A percentile compares a stretch with the other conserved stretches of the same genome.
Evolutionary conservation across 2,329 filamentous ascomycete species (phyloP).

Genomic region (Delphinella strobiligena): DNA sequence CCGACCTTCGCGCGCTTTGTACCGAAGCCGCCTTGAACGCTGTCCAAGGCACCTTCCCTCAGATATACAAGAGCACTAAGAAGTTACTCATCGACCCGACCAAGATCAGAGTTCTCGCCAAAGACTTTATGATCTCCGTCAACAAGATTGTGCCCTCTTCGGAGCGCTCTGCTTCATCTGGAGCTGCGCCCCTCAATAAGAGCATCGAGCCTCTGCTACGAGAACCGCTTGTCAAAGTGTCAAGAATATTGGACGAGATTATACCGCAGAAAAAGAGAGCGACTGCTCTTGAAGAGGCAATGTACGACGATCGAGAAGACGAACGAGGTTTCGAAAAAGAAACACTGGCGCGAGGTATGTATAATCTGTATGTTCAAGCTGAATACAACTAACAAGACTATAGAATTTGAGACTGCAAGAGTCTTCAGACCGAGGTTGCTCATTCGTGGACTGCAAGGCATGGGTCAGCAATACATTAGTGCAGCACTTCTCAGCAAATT

Average conservation of each 20-base stretch:
- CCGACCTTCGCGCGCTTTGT: slow-evolving; percentile 83
- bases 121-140: slow-evolving; percentile 94
- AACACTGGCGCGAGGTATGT: slow-evolving; percentile 45
- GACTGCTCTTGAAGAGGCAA: slow-evolving; percentile 85
- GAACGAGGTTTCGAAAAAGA: slow-evolving; percentile 80
- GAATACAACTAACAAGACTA: not conserved
- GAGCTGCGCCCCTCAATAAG: slow-evolving; percentile 67
- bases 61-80: slow-evolving; percentile 84
- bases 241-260: slow-evolving; percentile 54
- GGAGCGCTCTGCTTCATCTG: slow-evolving; percentile 75
- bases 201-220: slow-evolving; percentile 71
- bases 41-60: slow-evolving; percentile 88
- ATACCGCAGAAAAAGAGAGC: slow-evolving; percentile 76
- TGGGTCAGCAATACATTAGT: slow-evolving; percentile 87
- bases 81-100: slow-evolving; percentile 80
- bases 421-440: slow-evolving; percentile 82
- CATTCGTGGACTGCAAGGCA: slow-evolving; percentile 69
- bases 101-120: slow-evolving; percentile 75
- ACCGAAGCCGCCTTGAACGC: slow-evolving; percentile 94
- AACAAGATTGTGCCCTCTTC: slow-evolving; percentile 96
- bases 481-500: slow-evolving; percentile 80
- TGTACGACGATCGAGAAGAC: slow-evolving; percentile 76
- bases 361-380: not conserved
- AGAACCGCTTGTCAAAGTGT: slow-evolving; percentile 57
- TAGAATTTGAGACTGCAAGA: slow-evolving; percentile 65